Conservation (phyloP, 164 flowering plant genomes). For the Saururus chinensis region DNA sequence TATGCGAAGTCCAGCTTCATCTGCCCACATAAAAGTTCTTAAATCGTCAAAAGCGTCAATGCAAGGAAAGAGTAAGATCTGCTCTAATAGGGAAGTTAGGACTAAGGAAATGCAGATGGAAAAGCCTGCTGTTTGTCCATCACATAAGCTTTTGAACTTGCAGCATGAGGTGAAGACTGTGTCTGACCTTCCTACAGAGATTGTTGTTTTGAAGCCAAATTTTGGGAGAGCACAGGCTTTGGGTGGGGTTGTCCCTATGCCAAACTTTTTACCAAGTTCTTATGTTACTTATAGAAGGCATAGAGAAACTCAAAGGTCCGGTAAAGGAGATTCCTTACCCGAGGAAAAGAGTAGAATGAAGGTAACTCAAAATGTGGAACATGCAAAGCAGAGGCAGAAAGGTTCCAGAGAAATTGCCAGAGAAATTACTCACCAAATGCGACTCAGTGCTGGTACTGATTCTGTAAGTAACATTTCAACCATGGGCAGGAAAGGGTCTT, state of each 20-base stretch:
- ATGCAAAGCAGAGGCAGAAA: constrained; percentile 23
- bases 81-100: constrained; percentile 21
- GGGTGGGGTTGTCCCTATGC: constrained; percentile 19
- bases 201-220: constrained; percentile 86
- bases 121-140: constrained; percentile 15
- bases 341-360: constrained; percentile 19
- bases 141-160: constrained; percentile 18
- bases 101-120: constrained; percentile 2
- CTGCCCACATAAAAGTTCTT: constrained; percentile 20
- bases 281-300: constrained; percentile 18
- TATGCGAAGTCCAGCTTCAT: constrained; percentile 28
- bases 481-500: constrained; percentile 38
- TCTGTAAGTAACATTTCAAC: constrained; percentile 16
- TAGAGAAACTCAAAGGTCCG: constrained; percentile 11
- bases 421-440: constrained; percentile 31
- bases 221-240: constrained; percentile 24
- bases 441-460: constrained; percentile 13
- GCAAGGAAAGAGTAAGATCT: constrained; percentile 8
- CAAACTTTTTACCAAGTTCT: constrained; percentile 24
- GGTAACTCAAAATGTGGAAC: constrained; percentile 13
- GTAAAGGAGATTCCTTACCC: constrained; percentile 11
- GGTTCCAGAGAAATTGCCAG: constrained; percentile 60
- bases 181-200: constrained; percentile 38
- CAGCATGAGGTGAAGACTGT: constrained; percentile 14
- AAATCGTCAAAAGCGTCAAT: constrained; percentile 23